A percentile compares a stretch with the other conserved stretches of the same genome.
Evolutionary conservation across 164 flowering plant genomes (phyloP).

Genomic region (Chloranthus sessilifolius): DNA sequence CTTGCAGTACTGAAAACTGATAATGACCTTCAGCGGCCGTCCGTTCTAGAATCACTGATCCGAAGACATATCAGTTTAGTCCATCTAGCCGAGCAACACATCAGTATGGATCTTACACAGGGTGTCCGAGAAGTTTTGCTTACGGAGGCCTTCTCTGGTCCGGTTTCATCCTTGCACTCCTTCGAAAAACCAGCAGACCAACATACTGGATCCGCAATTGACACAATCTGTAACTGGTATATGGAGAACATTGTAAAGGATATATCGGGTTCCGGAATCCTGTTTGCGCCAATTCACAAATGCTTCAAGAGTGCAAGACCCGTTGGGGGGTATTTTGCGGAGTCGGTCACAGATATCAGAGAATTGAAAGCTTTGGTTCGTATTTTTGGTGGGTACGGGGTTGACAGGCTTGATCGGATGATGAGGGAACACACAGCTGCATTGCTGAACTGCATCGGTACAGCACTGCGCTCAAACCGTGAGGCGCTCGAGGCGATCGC

Average conservation of each 20-base stretch:
- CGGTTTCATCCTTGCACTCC: conserved; percentile 78
- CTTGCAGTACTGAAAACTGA: conserved; percentile 78
- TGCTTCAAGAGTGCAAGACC: conserved; percentile 92
- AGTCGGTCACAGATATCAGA: conserved; percentile 76
- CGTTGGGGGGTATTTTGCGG: conserved; percentile 94
- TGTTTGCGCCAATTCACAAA: conserved; percentile 73
- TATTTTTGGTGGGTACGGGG: conserved; percentile 96
- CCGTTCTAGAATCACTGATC: conserved; percentile 67
- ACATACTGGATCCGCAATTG: conserved; percentile 70
- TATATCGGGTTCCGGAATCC: conserved; percentile 76
- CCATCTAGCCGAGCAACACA: conserved; percentile 91
- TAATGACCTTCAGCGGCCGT: conserved; percentile 91
- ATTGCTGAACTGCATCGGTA: conserved; percentile 86
- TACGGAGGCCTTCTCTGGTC: conserved; percentile 79
- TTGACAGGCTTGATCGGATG: conserved; percentile 78
- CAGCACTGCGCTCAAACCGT: conserved; percentile 79
- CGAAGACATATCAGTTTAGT: conserved; percentile 76
- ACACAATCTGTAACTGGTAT: conserved; percentile 92
- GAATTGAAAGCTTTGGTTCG: conserved; percentile 84
- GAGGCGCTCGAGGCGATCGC: conserved; percentile 82
- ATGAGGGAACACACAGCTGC: conserved; percentile 94
- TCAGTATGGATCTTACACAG: conserved; percentile 95
- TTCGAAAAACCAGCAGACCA: conserved; percentile 69
- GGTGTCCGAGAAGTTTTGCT: conserved; percentile 86
- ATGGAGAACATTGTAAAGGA: conserved; percentile 93